A percentile compares a stretch with the other conserved stretches of the same genome.
These are phyloP conservation scores for Penicillium occitanis DNA, from an alignment of 2,329 filamentous ascomycete genomes.

Conservation along the genomic window DNA sequence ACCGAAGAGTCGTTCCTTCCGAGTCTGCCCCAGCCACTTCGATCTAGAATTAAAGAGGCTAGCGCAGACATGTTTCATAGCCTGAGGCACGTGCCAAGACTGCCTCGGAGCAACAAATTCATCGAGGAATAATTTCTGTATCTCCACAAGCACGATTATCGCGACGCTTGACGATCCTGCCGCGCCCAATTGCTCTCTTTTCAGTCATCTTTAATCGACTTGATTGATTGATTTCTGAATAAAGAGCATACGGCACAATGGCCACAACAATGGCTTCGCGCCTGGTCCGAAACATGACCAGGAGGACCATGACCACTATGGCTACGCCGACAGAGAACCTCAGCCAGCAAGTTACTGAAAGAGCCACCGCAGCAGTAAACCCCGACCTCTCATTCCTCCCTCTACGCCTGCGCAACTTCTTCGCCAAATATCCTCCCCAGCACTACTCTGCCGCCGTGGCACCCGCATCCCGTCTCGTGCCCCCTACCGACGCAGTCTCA, in stretches of 20 bases:
- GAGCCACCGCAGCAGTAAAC: background rate
- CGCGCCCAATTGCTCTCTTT: background rate
- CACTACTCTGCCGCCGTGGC: constrained; percentile 44
- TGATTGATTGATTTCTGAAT: background rate
- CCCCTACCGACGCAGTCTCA: constrained; percentile 30
- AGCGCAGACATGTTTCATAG: background rate
- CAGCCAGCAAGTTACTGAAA: background rate
- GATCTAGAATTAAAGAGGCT: background rate
- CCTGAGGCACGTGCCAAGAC: constrained; percentile 3
- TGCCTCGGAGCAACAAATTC: background rate
- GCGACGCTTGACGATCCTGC: background rate
- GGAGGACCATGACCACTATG: constrained; percentile 11
- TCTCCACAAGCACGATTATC: background rate
- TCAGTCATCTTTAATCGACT: background rate
- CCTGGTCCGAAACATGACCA: constrained; percentile 7
- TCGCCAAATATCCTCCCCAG: constrained; percentile 81
- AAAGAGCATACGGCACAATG: constrained; percentile 7
- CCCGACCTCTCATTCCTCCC: constrained; percentile 56
- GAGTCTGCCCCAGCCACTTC: too few relatives aligned
- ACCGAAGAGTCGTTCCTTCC: too few relatives aligned
- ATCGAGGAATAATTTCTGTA: background rate
- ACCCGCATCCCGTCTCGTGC: constrained; percentile 20
- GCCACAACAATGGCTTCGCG: constrained; percentile 7
- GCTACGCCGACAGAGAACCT: background rate
- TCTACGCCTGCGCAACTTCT: constrained; percentile 76